phyloP scores from a whole-genome alignment of 1,139 yeast genomes.

The Pichia inconspicua region DNA sequence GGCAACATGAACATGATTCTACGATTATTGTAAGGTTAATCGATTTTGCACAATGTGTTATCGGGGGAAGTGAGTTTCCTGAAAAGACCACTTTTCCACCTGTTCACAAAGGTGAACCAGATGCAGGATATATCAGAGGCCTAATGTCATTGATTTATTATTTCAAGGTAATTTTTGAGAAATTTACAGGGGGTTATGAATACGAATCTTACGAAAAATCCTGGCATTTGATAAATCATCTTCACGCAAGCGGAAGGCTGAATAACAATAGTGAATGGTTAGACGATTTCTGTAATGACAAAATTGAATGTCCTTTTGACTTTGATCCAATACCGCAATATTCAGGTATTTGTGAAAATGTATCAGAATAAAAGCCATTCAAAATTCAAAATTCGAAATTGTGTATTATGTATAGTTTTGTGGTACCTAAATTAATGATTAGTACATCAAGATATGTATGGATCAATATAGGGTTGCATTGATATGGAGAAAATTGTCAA shows the following conservation, averaged over 20 bases:
- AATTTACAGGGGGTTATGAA: conserved; percentile 34
- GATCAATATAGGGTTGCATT: conserved; percentile 12
- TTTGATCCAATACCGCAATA: conserved; percentile 21
- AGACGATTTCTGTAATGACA: conserved; percentile 38
- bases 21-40: conserved; percentile 57
- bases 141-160: conserved; percentile 58
- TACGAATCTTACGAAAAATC: conserved; percentile 20
- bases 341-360: conserved; percentile 21
- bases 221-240: conserved; percentile 24
- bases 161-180: conserved; percentile 46
- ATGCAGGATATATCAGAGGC: conserved; percentile 82
- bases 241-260: conserved; percentile 24
- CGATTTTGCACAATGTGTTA: conserved; percentile 92
- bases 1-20: conserved; percentile 17
- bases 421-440: background rate
- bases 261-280: conserved; percentile 38
- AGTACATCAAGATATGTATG: conserved; percentile 4
- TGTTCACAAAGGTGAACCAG: conserved; percentile 52
- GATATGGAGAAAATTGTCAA: conserved; percentile 5
- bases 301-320: conserved; percentile 19
- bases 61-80: conserved; percentile 48
- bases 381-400: background rate
- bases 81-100: conserved; percentile 56
- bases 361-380: conserved; percentile 19
- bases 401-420: background rate